These are phyloP conservation scores for Monosporozyma yasuniensis DNA, from an alignment of 805 yeast species.

Conservation along the genomic window DNA sequence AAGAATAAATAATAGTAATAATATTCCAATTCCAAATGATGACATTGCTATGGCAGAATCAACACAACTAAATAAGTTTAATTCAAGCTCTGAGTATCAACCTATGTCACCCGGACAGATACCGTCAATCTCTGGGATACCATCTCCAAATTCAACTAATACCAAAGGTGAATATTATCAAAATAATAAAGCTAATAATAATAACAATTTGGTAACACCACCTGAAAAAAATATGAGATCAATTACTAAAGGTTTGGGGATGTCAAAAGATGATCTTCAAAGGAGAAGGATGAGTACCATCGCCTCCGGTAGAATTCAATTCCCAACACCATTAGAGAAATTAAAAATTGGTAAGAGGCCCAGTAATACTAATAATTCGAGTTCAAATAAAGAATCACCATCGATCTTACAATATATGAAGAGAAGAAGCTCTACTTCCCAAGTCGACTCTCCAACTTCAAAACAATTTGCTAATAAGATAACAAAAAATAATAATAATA, in stretches of 20 bases:
- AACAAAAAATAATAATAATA: background rate
- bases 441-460: background rate
- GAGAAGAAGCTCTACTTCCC: constrained; percentile 12
- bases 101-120: background rate
- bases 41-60: constrained; percentile 10
- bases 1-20: background rate
- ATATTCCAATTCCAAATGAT: background rate
- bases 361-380: constrained; percentile 13
- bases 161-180: background rate
- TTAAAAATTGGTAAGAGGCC: constrained; percentile 19
- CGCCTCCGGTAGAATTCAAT: constrained; percentile 3
- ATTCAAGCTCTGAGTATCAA: background rate
- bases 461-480: background rate
- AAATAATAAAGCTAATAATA: background rate
- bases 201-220: background rate
- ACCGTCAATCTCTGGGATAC: constrained; percentile 1
- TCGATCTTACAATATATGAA: background rate
- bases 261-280: background rate
- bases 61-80: constrained; percentile 8
- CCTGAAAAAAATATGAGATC: background rate
- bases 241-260: background rate
- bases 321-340: constrained; percentile 21
- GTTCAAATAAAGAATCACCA: background rate
- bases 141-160: background rate
- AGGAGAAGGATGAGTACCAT: constrained; percentile 10